phyloP scores from a whole-genome alignment of 345 rosid genomes.

The Melastoma malabathricum region DNA sequence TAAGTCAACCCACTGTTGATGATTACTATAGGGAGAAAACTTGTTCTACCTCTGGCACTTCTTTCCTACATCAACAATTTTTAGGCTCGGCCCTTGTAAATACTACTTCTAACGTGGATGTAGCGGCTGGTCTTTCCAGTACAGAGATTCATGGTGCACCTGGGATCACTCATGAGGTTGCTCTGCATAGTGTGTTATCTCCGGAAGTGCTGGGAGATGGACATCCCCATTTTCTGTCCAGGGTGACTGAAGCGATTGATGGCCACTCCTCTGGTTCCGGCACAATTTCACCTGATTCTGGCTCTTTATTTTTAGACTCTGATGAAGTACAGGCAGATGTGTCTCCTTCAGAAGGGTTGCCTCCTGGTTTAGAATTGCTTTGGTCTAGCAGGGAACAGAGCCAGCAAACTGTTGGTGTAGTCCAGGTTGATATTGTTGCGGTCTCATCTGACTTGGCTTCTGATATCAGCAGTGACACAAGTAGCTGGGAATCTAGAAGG shows the following conservation, averaged over 20 bases:
- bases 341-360: constrained; percentile 17
- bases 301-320: constrained; percentile 7
- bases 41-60: constrained; percentile 30
- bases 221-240: constrained; percentile 8
- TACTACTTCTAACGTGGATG: constrained; percentile 32
- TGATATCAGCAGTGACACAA: constrained; percentile 20
- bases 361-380: constrained; percentile 38
- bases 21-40: constrained; percentile 26
- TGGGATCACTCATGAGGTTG: constrained; percentile 16
- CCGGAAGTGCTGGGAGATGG: constrained; percentile 19
- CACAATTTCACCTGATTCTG: neutral
- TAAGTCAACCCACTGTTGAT: constrained; percentile 21
- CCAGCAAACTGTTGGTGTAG: constrained; percentile 24
- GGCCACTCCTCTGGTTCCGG: constrained; percentile 4
- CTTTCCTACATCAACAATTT: constrained; percentile 28
- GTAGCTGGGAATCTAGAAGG: constrained; percentile 31
- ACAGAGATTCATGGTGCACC: constrained; percentile 22
- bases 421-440: constrained; percentile 43
- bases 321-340: constrained; percentile 17
- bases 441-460: constrained; percentile 38
- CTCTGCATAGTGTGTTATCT: constrained; percentile 18
- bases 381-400: constrained; percentile 30
- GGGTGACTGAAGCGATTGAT: constrained; percentile 22
- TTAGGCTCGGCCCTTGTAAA: constrained; percentile 31
- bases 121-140: constrained; percentile 30